Conservation (phyloP, 352 stramenopile genomes). For the Pythium rishiriense region DNA sequence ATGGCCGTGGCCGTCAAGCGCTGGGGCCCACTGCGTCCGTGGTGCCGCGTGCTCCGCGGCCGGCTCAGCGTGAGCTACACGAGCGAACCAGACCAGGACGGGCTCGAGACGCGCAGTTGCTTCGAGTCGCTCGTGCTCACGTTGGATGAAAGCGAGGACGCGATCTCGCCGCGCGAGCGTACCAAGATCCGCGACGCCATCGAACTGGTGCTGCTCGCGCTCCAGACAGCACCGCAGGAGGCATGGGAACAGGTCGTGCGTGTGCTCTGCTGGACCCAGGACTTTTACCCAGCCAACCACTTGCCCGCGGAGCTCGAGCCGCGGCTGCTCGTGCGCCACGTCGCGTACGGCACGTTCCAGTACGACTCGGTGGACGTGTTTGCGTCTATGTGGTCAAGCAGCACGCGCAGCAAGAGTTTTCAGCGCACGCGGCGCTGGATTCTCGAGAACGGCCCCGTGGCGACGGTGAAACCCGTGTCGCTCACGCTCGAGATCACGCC, state of each 20-base stretch:
- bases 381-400: conserved; percentile 8
- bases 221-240: conserved; percentile 8
- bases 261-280: conserved; percentile 15
- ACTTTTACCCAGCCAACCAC: conserved; percentile 28
- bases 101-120: conserved; percentile 7
- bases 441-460: not conserved
- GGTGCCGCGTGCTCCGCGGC: conserved; percentile 20
- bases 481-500: conserved; percentile 13
- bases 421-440: conserved; percentile 22
- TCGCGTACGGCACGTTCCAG: conserved; percentile 18
- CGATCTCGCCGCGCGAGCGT: conserved; percentile 5
- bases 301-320: conserved; percentile 18
- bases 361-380: conserved; percentile 26
- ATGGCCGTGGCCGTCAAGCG: conserved; percentile 20
- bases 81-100: conserved; percentile 14
- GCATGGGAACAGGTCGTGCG: conserved; percentile 27
- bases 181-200: conserved; percentile 25
- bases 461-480: not conserved
- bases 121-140: conserved; percentile 26
- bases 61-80: conserved; percentile 21
- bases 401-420: not conserved
- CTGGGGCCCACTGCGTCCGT: conserved; percentile 17
- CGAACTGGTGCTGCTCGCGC: conserved; percentile 22
- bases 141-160: conserved; percentile 21
- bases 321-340: conserved; percentile 11